phyloP scores from a whole-genome alignment of 257 asterid genomes.

The Solanum habrochaites region DNA sequence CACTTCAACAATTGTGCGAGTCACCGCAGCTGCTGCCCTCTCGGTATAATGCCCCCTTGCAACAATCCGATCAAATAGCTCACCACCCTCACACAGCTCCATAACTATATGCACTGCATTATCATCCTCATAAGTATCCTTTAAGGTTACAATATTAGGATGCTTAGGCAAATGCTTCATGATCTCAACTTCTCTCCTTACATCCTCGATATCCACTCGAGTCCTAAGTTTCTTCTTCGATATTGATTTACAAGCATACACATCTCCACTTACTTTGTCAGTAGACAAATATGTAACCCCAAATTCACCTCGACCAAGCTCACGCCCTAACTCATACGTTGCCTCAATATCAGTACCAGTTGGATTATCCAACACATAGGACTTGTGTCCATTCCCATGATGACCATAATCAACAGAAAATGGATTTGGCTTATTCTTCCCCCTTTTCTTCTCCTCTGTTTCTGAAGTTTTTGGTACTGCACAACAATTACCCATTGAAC shows the following conservation, averaged over 20 bases:
- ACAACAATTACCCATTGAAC: constrained; percentile 34
- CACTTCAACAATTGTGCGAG: constrained; percentile 39
- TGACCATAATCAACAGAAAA: constrained; percentile 18
- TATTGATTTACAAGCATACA: constrained; percentile 35
- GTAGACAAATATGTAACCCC: constrained; percentile 38
- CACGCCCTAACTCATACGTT: constrained; percentile 26
- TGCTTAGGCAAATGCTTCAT: constrained; percentile 36
- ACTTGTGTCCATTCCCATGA: constrained; percentile 22
- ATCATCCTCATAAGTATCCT: constrained; percentile 41
- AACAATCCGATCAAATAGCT: constrained; percentile 36
- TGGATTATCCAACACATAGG: constrained; percentile 25
- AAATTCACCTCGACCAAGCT: constrained; percentile 43
- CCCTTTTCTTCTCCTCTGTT: constrained; percentile 10
- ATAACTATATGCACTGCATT: constrained; percentile 39
- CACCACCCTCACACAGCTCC: constrained; percentile 51
- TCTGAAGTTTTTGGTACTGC: constrained; percentile 16
- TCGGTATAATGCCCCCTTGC: constrained; percentile 44
- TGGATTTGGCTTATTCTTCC: constrained; percentile 30
- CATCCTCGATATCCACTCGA: constrained; percentile 42
- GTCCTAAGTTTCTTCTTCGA: constrained; percentile 43
- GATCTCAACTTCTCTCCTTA: constrained; percentile 40
- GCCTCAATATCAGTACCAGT: constrained; percentile 33
- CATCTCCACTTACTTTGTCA: constrained; percentile 25
- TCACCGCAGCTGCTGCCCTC: constrained; percentile 41
- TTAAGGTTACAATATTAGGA: constrained; percentile 26